A percentile compares a stretch with the other conserved stretches of the same genome.
Conservation (phyloP, 2,329 filamentous ascomycete genomes). For the Aschersonia sp. region DNA sequence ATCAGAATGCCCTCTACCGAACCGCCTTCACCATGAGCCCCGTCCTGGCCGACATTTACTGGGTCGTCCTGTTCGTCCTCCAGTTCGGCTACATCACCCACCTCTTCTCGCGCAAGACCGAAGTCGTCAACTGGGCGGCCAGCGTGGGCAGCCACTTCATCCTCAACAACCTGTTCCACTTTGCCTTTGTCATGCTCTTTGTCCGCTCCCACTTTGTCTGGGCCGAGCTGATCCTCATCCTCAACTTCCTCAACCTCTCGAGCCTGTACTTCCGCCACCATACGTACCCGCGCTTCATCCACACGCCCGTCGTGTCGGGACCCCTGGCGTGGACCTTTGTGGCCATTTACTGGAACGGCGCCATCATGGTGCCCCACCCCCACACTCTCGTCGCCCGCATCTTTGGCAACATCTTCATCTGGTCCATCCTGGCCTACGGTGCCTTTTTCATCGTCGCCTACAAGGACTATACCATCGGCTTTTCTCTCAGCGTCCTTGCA, state of each 20-base stretch:
- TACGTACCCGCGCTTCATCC: conserved; percentile 58
- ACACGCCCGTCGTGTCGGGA: conserved; percentile 59
- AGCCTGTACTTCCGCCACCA: conserved; percentile 70
- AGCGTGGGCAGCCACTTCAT: conserved; percentile 77
- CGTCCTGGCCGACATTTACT: conserved; percentile 56
- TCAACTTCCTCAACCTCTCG: conserved; percentile 73
- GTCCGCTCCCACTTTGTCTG: conserved; percentile 60
- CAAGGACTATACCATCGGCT: conserved; percentile 69
- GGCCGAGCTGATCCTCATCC: conserved; percentile 59
- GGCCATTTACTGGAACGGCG: conserved; percentile 79
- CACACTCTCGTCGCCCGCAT: conserved; percentile 56
- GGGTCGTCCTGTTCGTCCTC: conserved; percentile 59
- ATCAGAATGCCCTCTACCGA: conserved; percentile 49
- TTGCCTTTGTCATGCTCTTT: conserved; percentile 74
- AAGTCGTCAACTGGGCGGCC: conserved; percentile 52
- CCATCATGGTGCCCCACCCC: conserved; percentile 60
- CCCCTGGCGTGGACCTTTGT: conserved; percentile 77
- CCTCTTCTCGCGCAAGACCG: conserved; percentile 54
- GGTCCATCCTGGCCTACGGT: conserved; percentile 67
- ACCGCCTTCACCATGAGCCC: conserved; percentile 67
- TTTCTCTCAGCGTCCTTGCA: conserved; percentile 58
- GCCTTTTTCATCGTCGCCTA: conserved; percentile 59
- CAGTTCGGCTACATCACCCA: conserved; percentile 65
- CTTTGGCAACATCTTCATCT: conserved; percentile 77
- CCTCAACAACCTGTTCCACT: conserved; percentile 68